Evolutionary conservation across 1,284 basidiomycete genomes (phyloP).

Genomic region (Ustilago curta): DNA sequence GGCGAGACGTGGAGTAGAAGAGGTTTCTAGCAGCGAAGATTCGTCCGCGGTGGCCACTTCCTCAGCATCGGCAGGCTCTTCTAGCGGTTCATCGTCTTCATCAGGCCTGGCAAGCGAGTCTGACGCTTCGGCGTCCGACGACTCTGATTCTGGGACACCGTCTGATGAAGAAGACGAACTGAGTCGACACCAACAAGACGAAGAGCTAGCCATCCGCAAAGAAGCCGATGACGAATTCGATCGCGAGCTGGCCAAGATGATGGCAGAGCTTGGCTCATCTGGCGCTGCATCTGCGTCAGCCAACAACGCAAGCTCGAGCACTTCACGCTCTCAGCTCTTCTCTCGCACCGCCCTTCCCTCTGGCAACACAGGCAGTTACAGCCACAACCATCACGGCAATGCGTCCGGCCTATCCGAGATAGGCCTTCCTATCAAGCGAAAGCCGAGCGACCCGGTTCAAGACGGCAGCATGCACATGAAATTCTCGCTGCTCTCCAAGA

Average conservation of each 20-base stretch:
- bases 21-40: constrained; percentile 18
- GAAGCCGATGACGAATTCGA: constrained; percentile 94
- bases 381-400: constrained; percentile 67
- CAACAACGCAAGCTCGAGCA: neutral
- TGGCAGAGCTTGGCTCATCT: constrained; percentile 74
- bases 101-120: constrained; percentile 14
- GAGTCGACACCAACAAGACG: constrained; percentile 62
- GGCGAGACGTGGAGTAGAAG: constrained; percentile 76
- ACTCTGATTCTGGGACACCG: constrained; percentile 7
- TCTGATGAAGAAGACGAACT: constrained; percentile 42
- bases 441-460: constrained; percentile 71
- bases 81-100: constrained; percentile 14
- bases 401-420: constrained; percentile 75
- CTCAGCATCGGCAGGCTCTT: constrained; percentile 21
- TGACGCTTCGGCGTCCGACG: constrained; percentile 20
- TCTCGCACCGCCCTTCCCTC: constrained; percentile 25
- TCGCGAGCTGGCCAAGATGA: constrained; percentile 93
- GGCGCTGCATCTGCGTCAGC: constrained; percentile 7
- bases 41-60: constrained; percentile 12
- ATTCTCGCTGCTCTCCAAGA: constrained; percentile 92
- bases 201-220: constrained; percentile 72
- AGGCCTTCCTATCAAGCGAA: constrained; percentile 69
- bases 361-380: constrained; percentile 18
- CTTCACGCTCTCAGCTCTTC: constrained; percentile 25
- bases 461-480: constrained; percentile 76